Conservation (phyloP, 139 green algal species). For the Limnomonas spitsbergensis region DNA sequence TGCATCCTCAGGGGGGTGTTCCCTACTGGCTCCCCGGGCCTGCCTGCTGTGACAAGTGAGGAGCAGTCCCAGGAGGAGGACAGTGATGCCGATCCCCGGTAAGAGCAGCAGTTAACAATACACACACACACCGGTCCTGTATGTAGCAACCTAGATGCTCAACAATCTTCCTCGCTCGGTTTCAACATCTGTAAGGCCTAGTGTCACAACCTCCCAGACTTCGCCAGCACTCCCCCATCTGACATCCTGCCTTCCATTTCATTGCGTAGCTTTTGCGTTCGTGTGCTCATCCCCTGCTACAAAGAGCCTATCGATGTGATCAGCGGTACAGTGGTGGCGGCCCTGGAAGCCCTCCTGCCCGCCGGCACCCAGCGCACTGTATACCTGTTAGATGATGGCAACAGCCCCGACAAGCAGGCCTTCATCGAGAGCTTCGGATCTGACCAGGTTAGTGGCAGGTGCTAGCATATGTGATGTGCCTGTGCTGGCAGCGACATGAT, state of each 20-base stretch:
- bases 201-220: no score
- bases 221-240: background rate
- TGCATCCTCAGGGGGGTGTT: slow-evolving; percentile 10
- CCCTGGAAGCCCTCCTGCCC: slow-evolving; percentile 13
- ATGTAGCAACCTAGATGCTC: background rate
- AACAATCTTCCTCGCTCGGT: background rate
- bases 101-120: background rate
- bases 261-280: slow-evolving; percentile 25
- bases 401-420: background rate
- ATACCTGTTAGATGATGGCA: slow-evolving; percentile 26
- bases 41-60: slow-evolving; percentile 1
- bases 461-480: background rate
- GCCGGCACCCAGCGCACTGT: slow-evolving; percentile 25
- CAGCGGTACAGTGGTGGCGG: slow-evolving; percentile 21
- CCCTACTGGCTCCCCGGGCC: slow-evolving; percentile 18
- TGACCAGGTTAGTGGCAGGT: background rate
- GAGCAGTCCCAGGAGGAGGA: background rate
- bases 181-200: background rate
- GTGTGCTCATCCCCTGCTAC: slow-evolving; percentile 54
- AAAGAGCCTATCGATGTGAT: slow-evolving; percentile 42
- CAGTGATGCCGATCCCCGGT: background rate
- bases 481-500: no score
- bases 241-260: no score
- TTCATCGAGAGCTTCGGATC: slow-evolving; percentile 9
- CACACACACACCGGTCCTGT: background rate